Base-by-base conservation (phyloP, 306 rosid species). In the Ormosia semicastrata region DNA sequence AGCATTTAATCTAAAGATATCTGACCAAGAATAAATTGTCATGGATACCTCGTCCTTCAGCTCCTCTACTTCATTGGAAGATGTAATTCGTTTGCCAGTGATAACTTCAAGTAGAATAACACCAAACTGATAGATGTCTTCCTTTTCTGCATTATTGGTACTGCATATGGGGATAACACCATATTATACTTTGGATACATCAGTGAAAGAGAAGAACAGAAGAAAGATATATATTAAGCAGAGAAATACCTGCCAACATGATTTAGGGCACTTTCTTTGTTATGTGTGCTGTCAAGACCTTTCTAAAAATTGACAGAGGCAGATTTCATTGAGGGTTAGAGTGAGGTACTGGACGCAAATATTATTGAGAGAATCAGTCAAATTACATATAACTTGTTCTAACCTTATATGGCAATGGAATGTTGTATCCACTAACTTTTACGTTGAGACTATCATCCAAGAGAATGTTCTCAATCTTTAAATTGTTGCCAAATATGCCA, bases 51-150 rank as follows among this genome's bases (percentile, higher is more conserved):
- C 89, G 78, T 79, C 73, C 80, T 85, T 91, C 63, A 88, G 71
- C 62, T 90, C 91, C 66, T 89, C 88, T 69, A 86, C 32, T 67
- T 94, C 94, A 39, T 80, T 81, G 1, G 88, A 57, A 24, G 90
- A 89, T 77, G 83, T 82, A 59, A 86, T 59, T 81, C 58, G 82
- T 78, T 86, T 91, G 4, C 98, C 98, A 5, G 92, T 91, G 47
- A 94, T 85, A 37, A 94, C 81, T 90, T 91, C 86, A 46, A 94
- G 93, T 63, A 92, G 89, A 78, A 92, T 92, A 15, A 93, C 89
- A 37, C 98, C 98, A 56, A 90, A 71, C 78, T 91, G 93, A 77
- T 86, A 90, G 50, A 95, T 93, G 41, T 95, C 99, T 86, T 95
- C 97, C 87, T 93, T 95, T 80, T 93, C 98, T 17, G 88, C 89